A percentile compares a stretch with the other conserved stretches of the same genome.
These are phyloP conservation scores for Xylaria sp. DNA, from an alignment of 2,329 filamentous ascomycete genomes.

Conservation along the genomic window DNA sequence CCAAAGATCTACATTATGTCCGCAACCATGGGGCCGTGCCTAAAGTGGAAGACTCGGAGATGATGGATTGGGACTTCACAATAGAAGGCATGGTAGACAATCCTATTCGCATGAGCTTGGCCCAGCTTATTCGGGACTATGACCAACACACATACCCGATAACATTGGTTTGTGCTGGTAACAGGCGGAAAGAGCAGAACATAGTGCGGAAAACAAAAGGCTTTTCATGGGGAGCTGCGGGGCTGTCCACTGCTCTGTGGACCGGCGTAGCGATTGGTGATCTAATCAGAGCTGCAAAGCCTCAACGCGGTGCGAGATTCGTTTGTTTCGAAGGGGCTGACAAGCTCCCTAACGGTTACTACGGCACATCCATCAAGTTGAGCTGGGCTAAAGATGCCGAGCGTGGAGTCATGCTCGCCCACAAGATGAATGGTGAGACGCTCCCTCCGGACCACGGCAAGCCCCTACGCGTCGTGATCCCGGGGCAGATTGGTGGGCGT, in stretches of 20 bases:
- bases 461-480: constrained; percentile 81
- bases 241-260: constrained; percentile 85
- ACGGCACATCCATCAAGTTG: constrained; percentile 85
- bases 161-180: constrained; percentile 90
- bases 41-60: constrained; percentile 71
- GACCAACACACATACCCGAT: constrained; percentile 85
- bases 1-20: constrained; percentile 88
- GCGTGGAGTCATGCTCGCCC: constrained; percentile 82
- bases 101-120: constrained; percentile 73
- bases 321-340: constrained; percentile 93
- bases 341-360: constrained; percentile 84
- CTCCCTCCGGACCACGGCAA: constrained; percentile 85
- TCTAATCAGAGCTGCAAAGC: constrained; percentile 70
- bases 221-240: constrained; percentile 91
- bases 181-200: constrained; percentile 92
- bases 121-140: constrained; percentile 74
- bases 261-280: constrained; percentile 81
- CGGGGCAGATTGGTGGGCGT: constrained; percentile 88
- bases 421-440: constrained; percentile 87
- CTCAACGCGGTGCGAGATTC: constrained; percentile 73
- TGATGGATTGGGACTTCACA: constrained; percentile 80
- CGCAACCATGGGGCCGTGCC: constrained; percentile 89
- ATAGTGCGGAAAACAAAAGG: constrained; percentile 88
- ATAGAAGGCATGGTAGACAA: constrained; percentile 84
- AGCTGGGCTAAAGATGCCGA: constrained; percentile 88